These are phyloP conservation scores for Fusarium palustre DNA, from an alignment of 2,329 filamentous ascomycete genomes.

Conservation along the genomic window DNA sequence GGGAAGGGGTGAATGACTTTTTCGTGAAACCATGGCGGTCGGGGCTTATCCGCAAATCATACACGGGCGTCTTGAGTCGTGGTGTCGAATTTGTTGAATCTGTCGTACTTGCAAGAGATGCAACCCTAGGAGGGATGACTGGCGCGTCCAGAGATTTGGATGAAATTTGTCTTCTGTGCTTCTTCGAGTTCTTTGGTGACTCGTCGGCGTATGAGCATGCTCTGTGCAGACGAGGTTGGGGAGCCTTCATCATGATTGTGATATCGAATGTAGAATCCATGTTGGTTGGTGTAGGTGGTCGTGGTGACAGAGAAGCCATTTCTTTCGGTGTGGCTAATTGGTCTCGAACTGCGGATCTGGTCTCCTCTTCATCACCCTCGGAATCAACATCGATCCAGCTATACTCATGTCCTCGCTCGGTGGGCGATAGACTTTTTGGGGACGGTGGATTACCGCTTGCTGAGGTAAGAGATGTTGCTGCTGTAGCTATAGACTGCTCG, in stretches of 20 bases:
- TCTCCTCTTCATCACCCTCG: slow-evolving; percentile 46
- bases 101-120: slow-evolving; percentile 36
- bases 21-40: slow-evolving; percentile 23
- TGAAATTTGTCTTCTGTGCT: slow-evolving; percentile 27
- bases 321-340: slow-evolving; percentile 19
- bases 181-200: not conserved
- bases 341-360: slow-evolving; percentile 28
- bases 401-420: slow-evolving; percentile 41
- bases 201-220: slow-evolving; percentile 17
- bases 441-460: slow-evolving; percentile 46
- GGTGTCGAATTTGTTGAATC: slow-evolving; percentile 13
- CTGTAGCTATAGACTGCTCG: slow-evolving; percentile 53
- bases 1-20: slow-evolving; percentile 13
- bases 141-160: slow-evolving; percentile 39
- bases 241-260: slow-evolving; percentile 35
- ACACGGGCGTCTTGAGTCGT: slow-evolving; percentile 26
- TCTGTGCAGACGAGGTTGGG: slow-evolving; percentile 4
- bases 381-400: slow-evolving; percentile 57
- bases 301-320: slow-evolving; percentile 45
- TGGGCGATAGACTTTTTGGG: slow-evolving; percentile 40
- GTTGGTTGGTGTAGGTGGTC: slow-evolving; percentile 48
- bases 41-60: slow-evolving; percentile 13
- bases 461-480: slow-evolving; percentile 53
- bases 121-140: slow-evolving; percentile 36
- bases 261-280: slow-evolving; percentile 36